Evolutionary conservation across 208 protist species (phyloP).

Genomic region (Crithidia expoeki): DNA sequence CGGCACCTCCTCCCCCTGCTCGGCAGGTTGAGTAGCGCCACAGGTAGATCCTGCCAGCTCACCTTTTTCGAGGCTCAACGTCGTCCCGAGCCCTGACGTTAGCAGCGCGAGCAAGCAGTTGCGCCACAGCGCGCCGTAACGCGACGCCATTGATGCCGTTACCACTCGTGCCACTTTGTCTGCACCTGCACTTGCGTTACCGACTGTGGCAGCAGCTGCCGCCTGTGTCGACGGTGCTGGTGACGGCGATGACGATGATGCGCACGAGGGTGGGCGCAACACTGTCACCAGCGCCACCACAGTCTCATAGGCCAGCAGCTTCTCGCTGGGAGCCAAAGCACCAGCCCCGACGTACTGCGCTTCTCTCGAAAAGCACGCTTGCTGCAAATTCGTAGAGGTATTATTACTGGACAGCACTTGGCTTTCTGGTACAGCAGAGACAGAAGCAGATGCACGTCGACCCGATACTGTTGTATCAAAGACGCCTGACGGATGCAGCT

Average conservation of each 20-base stretch:
- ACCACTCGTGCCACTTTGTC: background rate
- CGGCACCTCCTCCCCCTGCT: background rate
- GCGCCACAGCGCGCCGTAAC: slow-evolving; percentile 17
- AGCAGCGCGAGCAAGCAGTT: slow-evolving; percentile 28
- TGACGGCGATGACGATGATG: background rate
- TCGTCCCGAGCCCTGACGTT: background rate
- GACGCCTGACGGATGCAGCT: slow-evolving; percentile 3
- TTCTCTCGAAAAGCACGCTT: too few species aligned
- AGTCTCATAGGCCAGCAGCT: slow-evolving; percentile 25
- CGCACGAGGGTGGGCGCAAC: slow-evolving; percentile 9
- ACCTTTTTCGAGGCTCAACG: background rate
- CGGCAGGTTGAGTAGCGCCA: background rate
- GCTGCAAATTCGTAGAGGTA: background rate
- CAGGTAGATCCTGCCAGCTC: background rate
- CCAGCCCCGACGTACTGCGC: background rate
- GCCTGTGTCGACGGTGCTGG: background rate
- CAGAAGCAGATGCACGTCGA: background rate
- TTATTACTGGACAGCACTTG: background rate
- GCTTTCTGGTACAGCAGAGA: background rate
- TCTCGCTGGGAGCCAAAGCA: slow-evolving; percentile 1
- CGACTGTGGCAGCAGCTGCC: background rate
- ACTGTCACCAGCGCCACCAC: slow-evolving; percentile 21
- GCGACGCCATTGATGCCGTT: background rate
- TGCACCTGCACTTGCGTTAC: background rate
- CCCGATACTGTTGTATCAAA: background rate